These are phyloP conservation scores for Fusarium heterosporum DNA, from an alignment of 2,329 filamentous ascomycete species.

Conservation along the genomic window DNA sequence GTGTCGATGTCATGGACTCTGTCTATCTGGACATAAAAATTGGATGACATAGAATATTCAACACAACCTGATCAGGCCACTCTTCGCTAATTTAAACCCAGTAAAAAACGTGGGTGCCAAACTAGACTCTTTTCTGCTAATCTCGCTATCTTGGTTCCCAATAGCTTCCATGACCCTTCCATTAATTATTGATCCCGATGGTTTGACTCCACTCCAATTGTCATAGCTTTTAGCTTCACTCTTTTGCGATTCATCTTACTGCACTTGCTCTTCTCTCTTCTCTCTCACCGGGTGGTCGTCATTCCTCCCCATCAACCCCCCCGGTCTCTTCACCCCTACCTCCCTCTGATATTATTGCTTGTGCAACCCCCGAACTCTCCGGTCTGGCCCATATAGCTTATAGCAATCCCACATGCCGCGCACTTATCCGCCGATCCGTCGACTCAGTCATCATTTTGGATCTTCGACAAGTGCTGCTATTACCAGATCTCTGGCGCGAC, in stretches of 20 bases:
- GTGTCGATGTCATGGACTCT: slow-evolving; percentile 24
- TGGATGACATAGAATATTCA: background rate
- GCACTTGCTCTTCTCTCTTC: slow-evolving; percentile 3
- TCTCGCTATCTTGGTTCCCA: slow-evolving; percentile 23
- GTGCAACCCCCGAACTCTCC: slow-evolving; percentile 26
- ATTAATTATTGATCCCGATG: slow-evolving; percentile 21
- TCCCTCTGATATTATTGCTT: background rate
- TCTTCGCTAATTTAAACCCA: slow-evolving; percentile 5
- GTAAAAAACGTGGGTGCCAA: background rate
- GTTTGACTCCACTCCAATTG: slow-evolving; percentile 19
- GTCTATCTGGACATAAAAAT: background rate
- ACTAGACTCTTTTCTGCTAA: slow-evolving; percentile 6
- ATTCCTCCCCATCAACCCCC: slow-evolving; percentile 3
- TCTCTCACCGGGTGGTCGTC: slow-evolving; percentile 5
- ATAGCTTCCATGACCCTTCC: slow-evolving; percentile 29
- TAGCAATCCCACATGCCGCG: slow-evolving; percentile 42
- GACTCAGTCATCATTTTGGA: slow-evolving; percentile 37
- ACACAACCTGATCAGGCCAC: background rate
- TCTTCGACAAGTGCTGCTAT: slow-evolving; percentile 16
- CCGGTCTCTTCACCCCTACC: slow-evolving; percentile 22
- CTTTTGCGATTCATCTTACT: background rate
- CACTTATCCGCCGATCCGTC: slow-evolving; percentile 34
- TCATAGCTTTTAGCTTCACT: slow-evolving; percentile 18
- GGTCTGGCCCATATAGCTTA: slow-evolving; percentile 23
- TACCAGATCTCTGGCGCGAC: background rate